Conservation (phyloP, 2,329 filamentous ascomycete species). For the Claviceps capensis region DNA sequence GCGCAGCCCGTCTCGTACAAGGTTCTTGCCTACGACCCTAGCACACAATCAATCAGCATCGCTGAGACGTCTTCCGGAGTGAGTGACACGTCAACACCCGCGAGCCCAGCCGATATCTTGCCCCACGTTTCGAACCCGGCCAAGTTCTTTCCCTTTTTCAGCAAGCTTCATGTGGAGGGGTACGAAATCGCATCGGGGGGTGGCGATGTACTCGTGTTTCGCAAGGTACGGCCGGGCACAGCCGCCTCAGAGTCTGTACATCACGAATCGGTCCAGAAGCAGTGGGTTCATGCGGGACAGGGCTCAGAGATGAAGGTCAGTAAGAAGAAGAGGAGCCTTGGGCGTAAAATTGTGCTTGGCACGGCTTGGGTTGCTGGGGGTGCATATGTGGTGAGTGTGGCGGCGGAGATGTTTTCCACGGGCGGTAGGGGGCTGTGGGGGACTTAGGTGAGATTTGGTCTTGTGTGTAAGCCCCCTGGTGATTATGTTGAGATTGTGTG, state of each 20-base stretch:
- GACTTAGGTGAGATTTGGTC: not conserved
- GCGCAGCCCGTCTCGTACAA: slow-evolving; percentile 33
- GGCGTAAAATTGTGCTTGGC: slow-evolving; percentile 37
- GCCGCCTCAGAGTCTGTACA: slow-evolving; percentile 28
- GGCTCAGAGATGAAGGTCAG: slow-evolving; percentile 13
- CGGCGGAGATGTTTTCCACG: slow-evolving; percentile 42
- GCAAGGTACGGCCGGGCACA: slow-evolving; percentile 32
- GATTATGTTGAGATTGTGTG: too few species aligned
- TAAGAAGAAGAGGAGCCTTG: slow-evolving; percentile 28
- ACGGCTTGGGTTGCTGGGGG: slow-evolving; percentile 40
- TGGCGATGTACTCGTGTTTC: slow-evolving; percentile 52
- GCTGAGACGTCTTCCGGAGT: slow-evolving; percentile 47
- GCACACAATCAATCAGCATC: slow-evolving; percentile 40
- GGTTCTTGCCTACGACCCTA: slow-evolving; percentile 51
- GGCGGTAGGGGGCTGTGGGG: slow-evolving; percentile 19
- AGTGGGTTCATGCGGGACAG: slow-evolving; percentile 23
- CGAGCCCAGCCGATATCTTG: slow-evolving; percentile 47
- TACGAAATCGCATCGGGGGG: slow-evolving; percentile 54
- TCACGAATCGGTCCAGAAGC: slow-evolving; percentile 31
- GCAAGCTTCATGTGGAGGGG: slow-evolving; percentile 42
- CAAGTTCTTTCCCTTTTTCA: slow-evolving; percentile 52
- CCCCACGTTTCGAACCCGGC: slow-evolving; percentile 46
- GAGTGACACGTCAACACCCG: slow-evolving; percentile 30
- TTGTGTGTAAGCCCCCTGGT: not conserved
- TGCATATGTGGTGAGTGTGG: slow-evolving; percentile 43